Evolutionary conservation across 768 basidiomycete genomes (phyloP).

Genomic region (Gloeostereum incarnatum): DNA sequence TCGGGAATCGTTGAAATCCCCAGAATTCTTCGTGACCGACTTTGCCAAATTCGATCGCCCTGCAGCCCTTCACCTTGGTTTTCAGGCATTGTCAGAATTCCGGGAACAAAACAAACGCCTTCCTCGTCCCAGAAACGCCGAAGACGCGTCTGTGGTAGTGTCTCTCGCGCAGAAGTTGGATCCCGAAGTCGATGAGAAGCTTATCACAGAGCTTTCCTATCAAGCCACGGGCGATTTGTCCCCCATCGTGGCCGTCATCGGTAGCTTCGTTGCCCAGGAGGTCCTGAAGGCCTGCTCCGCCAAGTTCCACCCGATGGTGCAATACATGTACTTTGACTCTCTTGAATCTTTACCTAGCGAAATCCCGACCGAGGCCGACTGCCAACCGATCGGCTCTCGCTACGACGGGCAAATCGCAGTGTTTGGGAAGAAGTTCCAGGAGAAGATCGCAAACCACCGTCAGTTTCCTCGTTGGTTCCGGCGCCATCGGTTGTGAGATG

Average conservation of each 20-base stretch:
- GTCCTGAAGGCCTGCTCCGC: constrained; percentile 94
- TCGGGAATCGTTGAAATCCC: constrained; percentile 68
- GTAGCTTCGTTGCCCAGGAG: constrained; percentile 97
- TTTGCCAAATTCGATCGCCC: constrained; percentile 97
- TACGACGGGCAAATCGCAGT: constrained; percentile 96
- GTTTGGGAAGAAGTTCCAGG: constrained; percentile 89
- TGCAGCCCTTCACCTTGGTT: constrained; percentile 82
- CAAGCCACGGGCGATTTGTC: constrained; percentile 88
- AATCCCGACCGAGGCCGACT: constrained; percentile 75
- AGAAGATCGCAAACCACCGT: constrained; percentile 79
- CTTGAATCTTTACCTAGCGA: constrained; percentile 81
- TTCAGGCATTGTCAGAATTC: constrained; percentile 88
- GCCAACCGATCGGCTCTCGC: constrained; percentile 70
- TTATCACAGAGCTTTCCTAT: constrained; percentile 77
- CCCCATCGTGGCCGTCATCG: constrained; percentile 87
- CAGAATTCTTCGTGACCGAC: constrained; percentile 91
- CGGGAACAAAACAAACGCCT: constrained; percentile 50
- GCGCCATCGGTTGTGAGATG: constrained; percentile 99
- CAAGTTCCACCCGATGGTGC: constrained; percentile 96
- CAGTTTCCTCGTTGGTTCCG: constrained; percentile 98
- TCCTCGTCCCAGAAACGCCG: constrained; percentile 74
- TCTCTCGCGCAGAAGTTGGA: constrained; percentile 73
- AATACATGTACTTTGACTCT: constrained; percentile 95
- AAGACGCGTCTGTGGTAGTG: constrained; percentile 71
- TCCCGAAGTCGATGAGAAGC: constrained; percentile 68